Conservation (phyloP, 208 protist species). For the Acanthamoeba royreba region DNA sequence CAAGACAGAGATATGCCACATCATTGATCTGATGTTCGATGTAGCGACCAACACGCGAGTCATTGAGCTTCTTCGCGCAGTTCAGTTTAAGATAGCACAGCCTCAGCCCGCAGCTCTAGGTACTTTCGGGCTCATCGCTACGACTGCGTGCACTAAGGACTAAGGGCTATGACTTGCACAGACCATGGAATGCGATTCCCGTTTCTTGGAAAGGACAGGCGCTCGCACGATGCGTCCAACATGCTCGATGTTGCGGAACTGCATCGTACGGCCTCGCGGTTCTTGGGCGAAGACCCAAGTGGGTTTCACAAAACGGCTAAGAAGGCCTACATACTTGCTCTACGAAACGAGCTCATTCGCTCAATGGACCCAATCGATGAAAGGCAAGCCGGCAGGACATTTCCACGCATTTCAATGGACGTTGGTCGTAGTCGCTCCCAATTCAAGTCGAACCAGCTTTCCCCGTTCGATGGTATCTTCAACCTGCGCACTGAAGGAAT, state of each 20-base stretch:
- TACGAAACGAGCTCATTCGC: not conserved
- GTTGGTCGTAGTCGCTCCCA: not conserved
- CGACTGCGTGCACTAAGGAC: no score
- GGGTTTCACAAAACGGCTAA: not conserved
- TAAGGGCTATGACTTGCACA: no score
- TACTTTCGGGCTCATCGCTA: no score
- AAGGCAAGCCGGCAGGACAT: not conserved
- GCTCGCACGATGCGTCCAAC: not conserved
- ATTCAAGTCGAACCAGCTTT: not conserved
- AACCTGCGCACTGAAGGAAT: not conserved
- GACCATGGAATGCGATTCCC: not conserved
- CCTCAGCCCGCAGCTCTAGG: not conserved
- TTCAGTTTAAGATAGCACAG: not conserved
- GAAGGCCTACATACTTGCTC: not conserved
- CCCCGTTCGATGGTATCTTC: not conserved
- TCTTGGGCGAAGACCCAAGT: not conserved
- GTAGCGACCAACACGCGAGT: constrained; percentile 19
- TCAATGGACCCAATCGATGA: not conserved
- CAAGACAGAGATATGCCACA: constrained; percentile 3
- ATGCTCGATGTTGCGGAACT: not conserved
- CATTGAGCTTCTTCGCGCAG: not conserved
- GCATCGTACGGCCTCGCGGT: not conserved
- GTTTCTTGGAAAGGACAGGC: not conserved
- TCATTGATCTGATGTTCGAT: constrained; percentile 38
- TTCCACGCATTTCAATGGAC: not conserved